These are phyloP conservation scores for Alternaria tenuissima DNA, from an alignment of 2,329 filamentous ascomycete species.

Conservation along the genomic window DNA sequence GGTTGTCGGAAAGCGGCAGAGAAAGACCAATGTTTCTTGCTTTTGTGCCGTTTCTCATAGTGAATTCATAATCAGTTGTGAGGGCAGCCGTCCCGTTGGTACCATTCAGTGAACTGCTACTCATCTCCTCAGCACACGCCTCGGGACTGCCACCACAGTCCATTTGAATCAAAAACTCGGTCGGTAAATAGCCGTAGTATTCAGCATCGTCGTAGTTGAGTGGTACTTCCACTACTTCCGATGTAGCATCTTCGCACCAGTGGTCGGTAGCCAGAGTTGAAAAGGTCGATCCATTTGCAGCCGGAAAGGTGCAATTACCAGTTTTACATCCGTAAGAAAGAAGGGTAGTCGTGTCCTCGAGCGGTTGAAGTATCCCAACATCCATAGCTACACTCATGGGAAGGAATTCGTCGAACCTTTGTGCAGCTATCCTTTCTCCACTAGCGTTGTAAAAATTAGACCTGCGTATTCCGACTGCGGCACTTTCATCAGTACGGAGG, in stretches of 20 bases:
- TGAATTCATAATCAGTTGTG: neutral
- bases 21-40: neutral
- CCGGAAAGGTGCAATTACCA: slow-evolving; percentile 21
- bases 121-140: no score
- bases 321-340: slow-evolving; percentile 18
- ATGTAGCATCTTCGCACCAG: slow-evolving; percentile 12
- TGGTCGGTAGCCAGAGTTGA: slow-evolving; percentile 15
- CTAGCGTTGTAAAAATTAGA: no score
- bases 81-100: neutral
- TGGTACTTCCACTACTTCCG: neutral
- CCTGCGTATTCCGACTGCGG: no score
- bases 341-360: slow-evolving; percentile 12
- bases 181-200: neutral
- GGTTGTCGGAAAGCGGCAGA: neutral
- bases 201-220: neutral
- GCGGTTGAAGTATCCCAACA: slow-evolving; percentile 13
- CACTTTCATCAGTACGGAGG: no score
- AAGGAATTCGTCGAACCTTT: neutral
- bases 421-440: neutral
- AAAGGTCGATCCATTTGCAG: slow-evolving; percentile 7
- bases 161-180: no score
- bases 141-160: no score
- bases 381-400: slow-evolving; percentile 15
- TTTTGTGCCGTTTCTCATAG: slow-evolving; percentile 1
- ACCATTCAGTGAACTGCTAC: neutral